Evolutionary conservation across 2,329 filamentous ascomycete genomes (phyloP), one percentile per base, ranked within the genome.

Genomic region (Penicillium sp.): DNA sequence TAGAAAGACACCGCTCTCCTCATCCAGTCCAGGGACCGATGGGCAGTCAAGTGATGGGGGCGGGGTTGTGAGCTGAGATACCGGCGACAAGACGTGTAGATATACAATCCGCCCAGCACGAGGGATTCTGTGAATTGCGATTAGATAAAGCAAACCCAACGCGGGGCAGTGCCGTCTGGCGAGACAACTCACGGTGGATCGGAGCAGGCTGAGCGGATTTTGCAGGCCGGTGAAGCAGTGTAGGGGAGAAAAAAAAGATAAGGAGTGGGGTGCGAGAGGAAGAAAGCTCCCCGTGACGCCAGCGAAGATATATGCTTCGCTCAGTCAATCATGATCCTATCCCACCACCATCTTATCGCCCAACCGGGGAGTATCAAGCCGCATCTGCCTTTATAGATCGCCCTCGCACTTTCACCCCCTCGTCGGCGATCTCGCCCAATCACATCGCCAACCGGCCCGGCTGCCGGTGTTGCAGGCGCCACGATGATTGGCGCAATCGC

Each of bases 351-450:
- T 45, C 39, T 53, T 53, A 48, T 54, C 47, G 31, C 39, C 46
- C 46, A 48, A 46, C 39, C 10, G 14, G 14, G 14, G n/a, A 41
- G 15, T 35, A 42, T 36, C 14, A 44, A 36, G 21, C 45, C 39
- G 18, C 41, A 29, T 39, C n/a, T 17, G 19, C 39, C 42, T 43
- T 43, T 54, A 54, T 54, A 55, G 52, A 55, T 55, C 48, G 39
- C 35, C 20, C 32, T 33, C 38, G 32, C 27, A 27, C 43, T 42
- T 33, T 31, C 13, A 33, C 40, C 36, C 42, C 45, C 40, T 36
- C 40, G 19, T 48, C 52, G 52, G 52, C 33, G 30, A 32, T 29
- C 10, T 26, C 15, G 31, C 9, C 52, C 51, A 55, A 55, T 55
- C 28, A 52, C 7, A 7, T 1, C 5, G 4, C 14, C n/a, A 37